Base-by-base conservation (phyloP, 164 flowering plant species). In the Paratinospora sagittata region DNA sequence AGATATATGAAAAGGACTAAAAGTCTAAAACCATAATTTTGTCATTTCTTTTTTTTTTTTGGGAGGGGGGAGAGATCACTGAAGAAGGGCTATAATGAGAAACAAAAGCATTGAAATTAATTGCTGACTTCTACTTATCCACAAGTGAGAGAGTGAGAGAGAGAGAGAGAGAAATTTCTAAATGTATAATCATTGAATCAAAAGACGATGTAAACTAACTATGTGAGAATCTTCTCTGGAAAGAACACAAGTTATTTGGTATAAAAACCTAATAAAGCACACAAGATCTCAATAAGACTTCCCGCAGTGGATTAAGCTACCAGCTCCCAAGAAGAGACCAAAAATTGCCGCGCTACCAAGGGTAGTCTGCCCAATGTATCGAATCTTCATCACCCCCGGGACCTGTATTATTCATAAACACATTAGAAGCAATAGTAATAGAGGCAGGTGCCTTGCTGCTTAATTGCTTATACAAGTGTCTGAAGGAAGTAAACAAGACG, bases 301-400 rank as follows among this genome's bases (percentile, higher is more conserved):
- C 33, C 99, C 97, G 77, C 99, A 95, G 52, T 91, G 97, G 77
- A 95, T 81, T 78, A 95, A 85, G 85, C 97, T 90, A 62, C 99
- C 99, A 73, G 94, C 91, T 67, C 94, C 96, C 72, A 95, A 75
- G 83, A 95, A 95, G 63, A 95, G 89, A 57, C 97, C 97, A 74
- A 95, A 92, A 63, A 95, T 71, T 12, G 97, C 99, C 13, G 97
- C 99, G 75, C 90, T 90, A 23, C 93, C 93, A 6, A 92, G 74
- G 17, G 99, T 95, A 1, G 93, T 92, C 79, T 90, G 97, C 16
- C 99, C 97, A 72, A 92, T 81, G 63, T 91, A 78, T 67, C 99
- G 81, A 11, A 95, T 81, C 81, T 95, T 95, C 78, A 92, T 43
- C 30, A 90, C 74, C 41, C 99, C 97, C 0, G 99, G 99, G 9